Evolutionary conservation across 2,329 filamentous ascomycete genomes (phyloP), one percentile per base, ranked within the genome.

Genomic region (Aureobasidium sp.): DNA sequence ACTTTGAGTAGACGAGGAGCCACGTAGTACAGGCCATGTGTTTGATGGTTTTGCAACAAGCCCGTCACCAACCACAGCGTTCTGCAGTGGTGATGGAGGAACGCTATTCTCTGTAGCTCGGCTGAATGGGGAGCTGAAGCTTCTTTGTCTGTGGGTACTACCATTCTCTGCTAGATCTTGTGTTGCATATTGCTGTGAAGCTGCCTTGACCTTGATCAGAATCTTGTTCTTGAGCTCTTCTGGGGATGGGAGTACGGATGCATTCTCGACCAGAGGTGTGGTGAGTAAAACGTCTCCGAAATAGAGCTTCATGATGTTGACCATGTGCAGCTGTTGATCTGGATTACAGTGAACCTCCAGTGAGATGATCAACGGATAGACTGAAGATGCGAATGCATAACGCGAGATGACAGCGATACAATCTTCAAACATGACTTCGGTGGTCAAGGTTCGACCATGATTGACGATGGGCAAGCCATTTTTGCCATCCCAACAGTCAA

Each of bases 401-500:
- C 93, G 92, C 75, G 92, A 90, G 73, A 99, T 94, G 56, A 92
- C 91, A 29, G 87, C 88, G 77, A 99, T 91, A 65, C 93, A 93
- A 74, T 97, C 93, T 49, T 86, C 83, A 76, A 99, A 99, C 41
- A 89, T 85, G 61, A 97, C 91, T 63, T 89, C 87, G 14, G 86
- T 93, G 0, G 94, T 97, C 75, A 95, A 82, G 0, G 92, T 96
- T 63, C 87, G 87, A 27, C 94, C 94, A 69, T 99, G 94, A 65
- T 90, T 91, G 36, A 99, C 94, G 59, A 91, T 85, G 0, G 94
- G 94, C 69, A 90, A 85, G 42, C 90, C 91, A 71, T 96, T 88
- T 58, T 84, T 83, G 17, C 94, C 94, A 74, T 99, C 91, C 94
- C 94, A 99, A 75, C 93, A 97, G 75, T 99, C 94, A 58, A 99